These are phyloP conservation scores for Allium sativum DNA, from an alignment of 106 monocot genomes.

Conservation along the genomic window DNA sequence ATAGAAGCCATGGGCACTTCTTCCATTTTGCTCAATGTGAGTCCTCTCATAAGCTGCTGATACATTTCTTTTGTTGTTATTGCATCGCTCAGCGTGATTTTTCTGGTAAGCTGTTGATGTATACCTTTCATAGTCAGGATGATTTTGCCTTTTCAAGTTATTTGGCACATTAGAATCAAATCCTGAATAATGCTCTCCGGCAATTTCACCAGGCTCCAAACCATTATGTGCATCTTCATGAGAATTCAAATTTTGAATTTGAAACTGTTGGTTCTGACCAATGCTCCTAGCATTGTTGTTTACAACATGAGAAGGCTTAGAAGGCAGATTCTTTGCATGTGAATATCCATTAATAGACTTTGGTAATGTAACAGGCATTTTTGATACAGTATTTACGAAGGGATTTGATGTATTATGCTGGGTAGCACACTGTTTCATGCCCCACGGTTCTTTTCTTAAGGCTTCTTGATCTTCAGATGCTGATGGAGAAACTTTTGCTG, in stretches of 20 bases:
- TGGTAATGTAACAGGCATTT: conserved; percentile 5
- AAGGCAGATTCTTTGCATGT: conserved; percentile 8
- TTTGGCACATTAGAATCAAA: conserved; percentile 30
- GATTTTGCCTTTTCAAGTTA: not conserved
- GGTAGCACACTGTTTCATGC: conserved; percentile 14
- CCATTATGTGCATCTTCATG: conserved; percentile 35
- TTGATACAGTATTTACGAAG: conserved; percentile 6
- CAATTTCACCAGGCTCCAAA: conserved; percentile 43
- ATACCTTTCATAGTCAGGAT: no score
- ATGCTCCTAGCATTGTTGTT: conserved; percentile 3
- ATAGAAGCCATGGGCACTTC: conserved; percentile 4
- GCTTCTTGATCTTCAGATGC: not conserved
- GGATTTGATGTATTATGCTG: conserved; percentile 15
- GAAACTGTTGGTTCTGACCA: conserved; percentile 9
- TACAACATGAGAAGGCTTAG: conserved; percentile 10
- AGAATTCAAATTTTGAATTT: not conserved
- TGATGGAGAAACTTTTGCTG: conserved; percentile 9
- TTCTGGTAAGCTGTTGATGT: no score
- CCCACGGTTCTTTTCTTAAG: conserved; percentile 15
- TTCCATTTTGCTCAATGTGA: conserved; percentile 29
- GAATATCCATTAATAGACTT: conserved; percentile 6
- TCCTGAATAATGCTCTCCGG: conserved; percentile 48
- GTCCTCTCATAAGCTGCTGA: conserved; percentile 5
- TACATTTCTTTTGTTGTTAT: no score
- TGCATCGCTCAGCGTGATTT: no score